phyloP scores from a whole-genome alignment of 2,329 filamentous ascomycete genomes.

The Pseudogymnoascus destructans region DNA sequence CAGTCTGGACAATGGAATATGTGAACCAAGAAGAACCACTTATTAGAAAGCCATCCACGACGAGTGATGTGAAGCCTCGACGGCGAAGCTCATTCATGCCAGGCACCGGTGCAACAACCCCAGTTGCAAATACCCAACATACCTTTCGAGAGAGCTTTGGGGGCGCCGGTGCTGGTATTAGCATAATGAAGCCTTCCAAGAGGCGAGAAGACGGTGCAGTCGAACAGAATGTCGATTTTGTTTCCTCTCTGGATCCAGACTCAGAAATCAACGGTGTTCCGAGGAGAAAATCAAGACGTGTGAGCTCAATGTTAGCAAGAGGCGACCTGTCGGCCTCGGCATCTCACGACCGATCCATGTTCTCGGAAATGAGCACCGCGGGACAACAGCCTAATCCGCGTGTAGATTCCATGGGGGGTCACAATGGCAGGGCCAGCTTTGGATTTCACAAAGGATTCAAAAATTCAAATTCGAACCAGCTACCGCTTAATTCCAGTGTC shows the following conservation, averaged over 20 bases:
- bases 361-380: constrained; percentile 50
- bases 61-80: constrained; percentile 23
- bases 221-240: constrained; percentile 41
- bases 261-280: constrained; percentile 39
- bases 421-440: constrained; percentile 44
- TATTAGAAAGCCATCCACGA: constrained; percentile 28
- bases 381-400: constrained; percentile 31
- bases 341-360: constrained; percentile 60
- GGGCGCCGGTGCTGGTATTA: constrained; percentile 12
- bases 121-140: constrained; percentile 46
- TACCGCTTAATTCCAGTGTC: constrained; percentile 32
- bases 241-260: constrained; percentile 59
- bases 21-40: constrained; percentile 47
- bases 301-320: constrained; percentile 82
- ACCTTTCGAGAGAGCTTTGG: constrained; percentile 68
- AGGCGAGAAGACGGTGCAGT: constrained; percentile 15
- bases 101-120: constrained; percentile 64
- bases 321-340: constrained; percentile 68
- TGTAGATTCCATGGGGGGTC: constrained; percentile 47
- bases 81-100: constrained; percentile 47
- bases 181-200: constrained; percentile 16
- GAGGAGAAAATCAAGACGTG: constrained; percentile 55
- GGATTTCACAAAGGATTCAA: constrained; percentile 17
- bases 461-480: constrained; percentile 24
- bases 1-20: constrained; percentile 74